These are phyloP conservation scores for Ganoderma sp. DNA, from an alignment of 1,284 basidiomycete genomes.

Conservation along the genomic window DNA sequence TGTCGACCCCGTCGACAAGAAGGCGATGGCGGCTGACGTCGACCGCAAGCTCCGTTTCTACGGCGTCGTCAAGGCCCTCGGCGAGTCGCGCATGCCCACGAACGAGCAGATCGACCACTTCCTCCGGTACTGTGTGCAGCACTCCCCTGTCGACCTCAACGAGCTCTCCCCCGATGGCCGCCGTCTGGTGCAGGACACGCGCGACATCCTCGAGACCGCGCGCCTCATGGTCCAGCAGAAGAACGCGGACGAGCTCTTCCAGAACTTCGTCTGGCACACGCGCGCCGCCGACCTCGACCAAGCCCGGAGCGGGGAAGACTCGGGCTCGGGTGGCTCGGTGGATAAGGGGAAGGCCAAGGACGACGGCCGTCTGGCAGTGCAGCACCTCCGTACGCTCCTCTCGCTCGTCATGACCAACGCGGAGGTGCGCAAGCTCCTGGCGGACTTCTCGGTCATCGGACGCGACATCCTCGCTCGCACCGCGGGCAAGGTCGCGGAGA, in stretches of 20 bases:
- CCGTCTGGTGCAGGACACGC: conserved; percentile 76
- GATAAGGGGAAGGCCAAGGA: conserved; percentile 60
- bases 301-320: conserved; percentile 51
- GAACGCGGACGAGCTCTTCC: conserved; percentile 90
- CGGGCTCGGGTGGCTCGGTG: conserved; percentile 49
- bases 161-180: conserved; percentile 80
- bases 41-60: conserved; percentile 77
- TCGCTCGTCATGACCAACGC: conserved; percentile 88
- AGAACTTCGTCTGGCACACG: conserved; percentile 84
- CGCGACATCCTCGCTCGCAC: conserved; percentile 86
- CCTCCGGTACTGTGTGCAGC: conserved; percentile 68
- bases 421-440: conserved; percentile 88
- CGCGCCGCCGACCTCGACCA: conserved; percentile 56
- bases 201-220: conserved; percentile 75
- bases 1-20: conserved; percentile 60
- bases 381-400: conserved; percentile 86
- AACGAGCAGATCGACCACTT: conserved; percentile 82
- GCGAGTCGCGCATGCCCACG: conserved; percentile 78
- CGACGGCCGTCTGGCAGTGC: conserved; percentile 71
- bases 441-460: conserved; percentile 83
- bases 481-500: conserved; percentile 75
- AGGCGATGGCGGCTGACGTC: conserved; percentile 61
- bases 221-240: conserved; percentile 77
- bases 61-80: conserved; percentile 80
- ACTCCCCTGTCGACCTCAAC: conserved; percentile 70